Evolutionary conservation across 2,329 filamentous ascomycete species (phyloP), one percentile per base, ranked within the genome.

Genomic region (Pyricularia sp.): DNA sequence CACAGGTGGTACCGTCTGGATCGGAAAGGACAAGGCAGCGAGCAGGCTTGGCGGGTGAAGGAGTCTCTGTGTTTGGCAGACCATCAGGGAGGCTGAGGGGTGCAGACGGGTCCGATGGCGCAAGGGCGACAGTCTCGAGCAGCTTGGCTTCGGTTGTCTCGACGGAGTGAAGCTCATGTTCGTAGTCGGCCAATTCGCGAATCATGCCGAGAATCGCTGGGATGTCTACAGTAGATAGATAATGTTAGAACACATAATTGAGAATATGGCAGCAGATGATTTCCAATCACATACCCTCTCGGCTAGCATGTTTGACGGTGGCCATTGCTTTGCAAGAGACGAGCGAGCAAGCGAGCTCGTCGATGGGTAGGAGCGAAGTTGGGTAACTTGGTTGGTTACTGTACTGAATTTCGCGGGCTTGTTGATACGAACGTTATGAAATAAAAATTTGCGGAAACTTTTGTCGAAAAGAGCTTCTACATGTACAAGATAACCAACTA

Each of bases 131-230:
- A 26, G 93, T 97, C 42, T 83, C 81, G 10, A 84, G 80, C 50
- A 98, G 89, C 28, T 86, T 88, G 36, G 88, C 85, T 72, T 91
- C 86, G 30, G 93, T 98, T 0, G 94, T 93, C 76, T 92, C 85
- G 72, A 97, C 93, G 72, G 84, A 81, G 73, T 89, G 82, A 2
- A 89, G 82, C 75, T 91, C 91, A 31, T 94, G 88, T 78, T 97
- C 93, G 82, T 97, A 97, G 73, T 89, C 87, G 73, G 94, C 94
- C 10, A 98, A 88, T 76, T 93, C 94, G 68, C 88, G 86, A 79
- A 98, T 93, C 75, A 97, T 84, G 72, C 84, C 80, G 30, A 97
- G 87, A 77, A 98, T 97, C n/a, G 84, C 83, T 28, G 89, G 86
- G 69, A 96, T 87, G 75, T 98, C 94, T 97, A 72, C 28, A 11